Base-by-base conservation (phyloP, 352 stramenopile species). In the Pythium sukuiense region DNA sequence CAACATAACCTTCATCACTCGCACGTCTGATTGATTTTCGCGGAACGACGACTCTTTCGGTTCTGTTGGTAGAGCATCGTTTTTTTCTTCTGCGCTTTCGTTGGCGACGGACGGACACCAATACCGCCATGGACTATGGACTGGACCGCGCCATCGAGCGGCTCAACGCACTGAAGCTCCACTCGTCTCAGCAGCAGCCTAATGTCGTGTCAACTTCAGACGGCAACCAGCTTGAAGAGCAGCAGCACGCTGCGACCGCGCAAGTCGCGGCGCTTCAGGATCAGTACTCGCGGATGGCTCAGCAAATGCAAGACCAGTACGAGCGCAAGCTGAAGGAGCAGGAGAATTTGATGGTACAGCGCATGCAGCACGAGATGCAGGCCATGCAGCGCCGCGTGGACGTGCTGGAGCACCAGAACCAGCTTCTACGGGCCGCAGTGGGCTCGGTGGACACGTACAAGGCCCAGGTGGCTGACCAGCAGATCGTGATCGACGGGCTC, bases 71-170 rank as follows among this genome's bases (percentile, higher is more conserved):
- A 33, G 14, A 6, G 18, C 48, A 49, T 33, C 49, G 33, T 39
- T 20, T 48, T 61, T 37, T 56, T 57, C 32, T 52, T 62, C 39
- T 66, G 13, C 12, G 14, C 3, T 55, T 59, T 60, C 29, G 26
- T 11, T 26, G 53, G 13, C 30, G 37, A 26, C 24, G 39, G 39
- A 46, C 41, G 41, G 11, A 24, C 20, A 24, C 20, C 20, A 24
- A 24, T 24, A 24, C 20, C 41, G 26, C 41, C 37, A 73, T 68
- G 57, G 56, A 56, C 33, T 77, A 88, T 71, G 78, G 84, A 63
- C 75, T 91, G 32, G 81, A 90, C 73, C 77, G 76, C 24, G 80
- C 83, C 20, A 90, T 92, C 70, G 80, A 90, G 79, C 80, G 82
- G 20, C 71, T 92, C 7, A 83, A 87, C 69, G 79, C 81, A 58